Base-by-base conservation (phyloP, 2,329 filamentous ascomycete species). In the Alternaria brassicae region DNA sequence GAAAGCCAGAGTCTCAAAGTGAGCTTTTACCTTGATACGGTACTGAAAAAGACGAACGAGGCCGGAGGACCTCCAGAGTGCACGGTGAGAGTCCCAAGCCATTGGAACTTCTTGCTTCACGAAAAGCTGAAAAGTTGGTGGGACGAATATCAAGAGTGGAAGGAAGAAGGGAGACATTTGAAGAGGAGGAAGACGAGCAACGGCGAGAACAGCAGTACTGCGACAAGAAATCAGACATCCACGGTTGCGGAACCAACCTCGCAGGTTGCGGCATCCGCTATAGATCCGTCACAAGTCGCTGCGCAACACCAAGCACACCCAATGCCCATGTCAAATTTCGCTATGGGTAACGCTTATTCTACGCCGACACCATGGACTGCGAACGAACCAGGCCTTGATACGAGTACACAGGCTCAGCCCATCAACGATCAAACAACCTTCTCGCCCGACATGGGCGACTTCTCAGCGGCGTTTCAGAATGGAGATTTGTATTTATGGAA, bases 401-500 rank as follows among this genome's bases (percentile, higher is more conserved):
- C 53, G 4, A 8, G 47, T 4, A 34, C 47, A 5, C 27, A 52
- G 0, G 40, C 48, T 12, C 57, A 60, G 40, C 23, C 58, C 4
- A 51, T 66, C 4, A 45, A 41, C 10, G 65, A 65, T n/a, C 61
- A 65, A 56, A 40, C 57, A 4, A 44, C 57, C 0, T 69, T 69
- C 15, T 60, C 70, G 1, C 61, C 69, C 3, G 72, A 73, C 19
- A 72, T 76, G 62, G 69, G 69, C 2, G 74, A 76, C 32, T 76
- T 77, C 54, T 70, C 68, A 0, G 62, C 68, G 0, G 73, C 75
- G 3, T 77, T 77, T 49, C 72, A 76, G 28, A 70, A 76, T 19
- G 75, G 75, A 8, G 75, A 77, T 53, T 61, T 77, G 52, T 77
- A 77, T 56, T 61, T 77, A 2, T 77, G 75, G 75, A 75, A 77